Evolutionary conservation across 306 rosid species (phyloP), one percentile per base, ranked within the genome.

Genomic region (Vachellia collinsii): DNA sequence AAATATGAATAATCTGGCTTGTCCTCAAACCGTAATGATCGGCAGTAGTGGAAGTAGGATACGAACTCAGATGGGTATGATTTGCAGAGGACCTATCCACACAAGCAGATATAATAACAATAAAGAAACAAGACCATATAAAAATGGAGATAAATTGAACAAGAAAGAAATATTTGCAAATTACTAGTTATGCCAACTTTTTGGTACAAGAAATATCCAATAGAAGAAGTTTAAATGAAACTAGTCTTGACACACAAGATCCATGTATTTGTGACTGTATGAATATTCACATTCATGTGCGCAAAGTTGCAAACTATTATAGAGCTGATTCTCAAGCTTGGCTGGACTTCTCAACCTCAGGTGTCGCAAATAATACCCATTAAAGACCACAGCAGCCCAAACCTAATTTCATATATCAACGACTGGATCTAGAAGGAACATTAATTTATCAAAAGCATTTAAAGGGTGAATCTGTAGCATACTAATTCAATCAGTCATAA

Each of bases 1-100:
- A 96, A 81, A 80, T 96, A 96, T 16, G 99, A 93, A 87, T 93
- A 96, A 88, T 96, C 99, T 67, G 99, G 99, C 83, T 96, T 96
- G 91, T 96, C 99, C 78, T 96, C 99, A 83, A 96, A 96, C 84
- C 94, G 92, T 90, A 96, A 83, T 17, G 99, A 85, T 19, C 98
- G 97, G 81, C 99, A 93, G 80, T 96, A 96, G 84, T 96, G 99
- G 82, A 96, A 96, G 86, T 90, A 96, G 65, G 99, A 96, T 71
- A 93, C 97, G 84, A 96, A 96, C 89, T 96, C 99, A 46, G 97
- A 82, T 61, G 99, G 94, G 86, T 85, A 83, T 72, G 99, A 83
- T 86, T 90, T 96, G 92, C 99, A 96, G 44, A 96, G 94, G 38
- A 85, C 93, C 99, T 96, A 89, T 85, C 72, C 70, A 81, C 19